Base-by-base conservation (phyloP, 495 filamentous ascomycete genomes). In the Tuber umbilicatum region DNA sequence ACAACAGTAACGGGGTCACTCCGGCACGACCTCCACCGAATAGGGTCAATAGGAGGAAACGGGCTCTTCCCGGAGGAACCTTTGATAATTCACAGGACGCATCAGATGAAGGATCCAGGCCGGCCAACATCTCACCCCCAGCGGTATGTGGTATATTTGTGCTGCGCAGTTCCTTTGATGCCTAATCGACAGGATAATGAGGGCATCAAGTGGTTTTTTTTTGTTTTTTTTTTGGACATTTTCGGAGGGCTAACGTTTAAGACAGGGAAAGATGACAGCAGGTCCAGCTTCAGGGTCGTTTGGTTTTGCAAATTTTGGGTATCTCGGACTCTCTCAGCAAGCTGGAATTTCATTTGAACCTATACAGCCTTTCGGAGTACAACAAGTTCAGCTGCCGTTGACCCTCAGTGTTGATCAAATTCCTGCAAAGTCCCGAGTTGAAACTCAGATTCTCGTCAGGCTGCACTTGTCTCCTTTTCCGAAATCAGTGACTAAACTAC, bases 361-460 rank as follows among this genome's bases (percentile, higher is more conserved):
- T 35, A 14, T 35, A 35, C 55, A 64, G 12, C 27, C 55, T 35
- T 64, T 64, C 12, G 27, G 5, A 35, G 27, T 64, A 64, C 55
- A 64, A 35, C 55, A 64, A 35, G 55, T 79, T 76, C 77, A 79
- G 74, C 77, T 79, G 38, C 77, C 77, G 5, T 78, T 76, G 73
- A 79, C 77, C 27, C 37, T 79, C 68, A 79, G 77, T 64, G 77
- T 79, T 37, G 77, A 79, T 67, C 77, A 79, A 68, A 79, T 79
- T 74, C 77, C 77, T 72, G 72, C 76, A 73, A 98, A 97, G 84
- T 97, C 94, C 27, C 89, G 94, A 14, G 94, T 98, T 27, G 94
- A 98, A 85, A 98, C 94, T 0, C 94, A 98, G 81, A 97, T 97
- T 74, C 89, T 90, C 3, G 90, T 97, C 75, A 89, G 88, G 77